Percentiles rank a stretch among this genome's conserved stretches.
These are phyloP conservation scores for Amauroascus niger DNA, from an alignment of 2,329 filamentous ascomycete species.

Conservation along the genomic window DNA sequence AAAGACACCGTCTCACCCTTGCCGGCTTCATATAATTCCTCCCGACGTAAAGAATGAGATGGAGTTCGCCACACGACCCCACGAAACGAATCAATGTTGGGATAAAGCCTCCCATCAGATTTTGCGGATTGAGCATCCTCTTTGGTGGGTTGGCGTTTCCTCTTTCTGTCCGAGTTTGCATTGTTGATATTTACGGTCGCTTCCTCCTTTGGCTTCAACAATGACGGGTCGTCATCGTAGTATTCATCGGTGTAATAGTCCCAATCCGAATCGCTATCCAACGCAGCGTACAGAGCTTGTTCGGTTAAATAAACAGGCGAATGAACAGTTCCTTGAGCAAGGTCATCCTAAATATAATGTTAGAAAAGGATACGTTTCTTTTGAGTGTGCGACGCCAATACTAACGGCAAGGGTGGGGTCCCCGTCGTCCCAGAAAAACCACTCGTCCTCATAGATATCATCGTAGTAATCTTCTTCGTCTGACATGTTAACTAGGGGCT, in stretches of 20 bases:
- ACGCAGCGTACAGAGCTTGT: constrained; percentile 21
- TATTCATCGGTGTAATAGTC: constrained; percentile 23
- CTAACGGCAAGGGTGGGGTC: constrained; percentile 9
- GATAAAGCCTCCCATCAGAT: background rate
- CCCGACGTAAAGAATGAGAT: constrained; percentile 20
- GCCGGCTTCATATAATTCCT: constrained; percentile 31
- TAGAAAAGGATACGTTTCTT: background rate
- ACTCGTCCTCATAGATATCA: constrained; percentile 14
- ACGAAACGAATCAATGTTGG: constrained; percentile 23
- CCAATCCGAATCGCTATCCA: constrained; percentile 27
- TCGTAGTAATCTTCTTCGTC: constrained; percentile 20
- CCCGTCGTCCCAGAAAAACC: constrained; percentile 14
- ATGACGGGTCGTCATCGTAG: constrained; percentile 20
- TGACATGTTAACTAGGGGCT: constrained; percentile 15
- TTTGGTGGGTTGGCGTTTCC: constrained; percentile 1
- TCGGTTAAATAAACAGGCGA: constrained; percentile 27
- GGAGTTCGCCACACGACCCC: constrained; percentile 35
- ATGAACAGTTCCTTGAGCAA: constrained; percentile 25
- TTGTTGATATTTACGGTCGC: background rate
- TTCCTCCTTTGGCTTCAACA: constrained; percentile 3
- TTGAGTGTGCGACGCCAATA: background rate
- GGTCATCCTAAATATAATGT: constrained; percentile 23
- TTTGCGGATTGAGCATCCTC: background rate
- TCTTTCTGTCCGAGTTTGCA: background rate
- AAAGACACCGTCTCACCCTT: constrained; percentile 36